Evolutionary conservation across 257 asterid species (phyloP).

Genomic region (Ophiorrhiza pumila): DNA sequence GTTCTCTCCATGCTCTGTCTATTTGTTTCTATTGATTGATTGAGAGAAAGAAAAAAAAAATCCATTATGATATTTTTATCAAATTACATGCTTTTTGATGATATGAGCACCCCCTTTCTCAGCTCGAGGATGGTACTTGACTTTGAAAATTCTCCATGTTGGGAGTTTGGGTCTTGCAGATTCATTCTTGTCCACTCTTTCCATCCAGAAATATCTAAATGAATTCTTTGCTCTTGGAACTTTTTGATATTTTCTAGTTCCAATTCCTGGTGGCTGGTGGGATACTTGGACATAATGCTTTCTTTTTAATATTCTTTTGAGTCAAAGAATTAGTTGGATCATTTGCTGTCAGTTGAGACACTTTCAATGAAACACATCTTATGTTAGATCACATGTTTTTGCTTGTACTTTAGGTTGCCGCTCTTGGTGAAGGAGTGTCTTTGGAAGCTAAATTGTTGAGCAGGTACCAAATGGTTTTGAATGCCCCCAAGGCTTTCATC

Average conservation of each 20-base stretch:
- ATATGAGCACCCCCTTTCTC: neutral
- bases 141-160: neutral
- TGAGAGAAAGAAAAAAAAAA: neutral
- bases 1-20: conserved; percentile 1
- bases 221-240: neutral
- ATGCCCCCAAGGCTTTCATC: conserved; percentile 23
- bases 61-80: neutral
- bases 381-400: neutral
- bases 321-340: neutral
- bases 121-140: neutral
- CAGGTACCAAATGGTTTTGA: conserved; percentile 48
- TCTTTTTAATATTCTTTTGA: neutral
- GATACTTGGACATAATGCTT: neutral
- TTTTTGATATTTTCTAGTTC: neutral
- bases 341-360: neutral
- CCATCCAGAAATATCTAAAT: neutral
- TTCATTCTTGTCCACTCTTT: neutral
- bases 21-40: neutral
- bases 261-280: neutral
- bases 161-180: neutral
- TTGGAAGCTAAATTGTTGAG: conserved; percentile 90
- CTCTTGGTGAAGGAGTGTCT: conserved; percentile 95
- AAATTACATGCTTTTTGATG: neutral
- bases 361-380: neutral
- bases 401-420: conserved; percentile 68